Percentiles rank a stretch among this genome's conserved stretches.
phyloP scores from a whole-genome alignment of 768 basidiomycete species.

The Trametes gibbosa region DNA sequence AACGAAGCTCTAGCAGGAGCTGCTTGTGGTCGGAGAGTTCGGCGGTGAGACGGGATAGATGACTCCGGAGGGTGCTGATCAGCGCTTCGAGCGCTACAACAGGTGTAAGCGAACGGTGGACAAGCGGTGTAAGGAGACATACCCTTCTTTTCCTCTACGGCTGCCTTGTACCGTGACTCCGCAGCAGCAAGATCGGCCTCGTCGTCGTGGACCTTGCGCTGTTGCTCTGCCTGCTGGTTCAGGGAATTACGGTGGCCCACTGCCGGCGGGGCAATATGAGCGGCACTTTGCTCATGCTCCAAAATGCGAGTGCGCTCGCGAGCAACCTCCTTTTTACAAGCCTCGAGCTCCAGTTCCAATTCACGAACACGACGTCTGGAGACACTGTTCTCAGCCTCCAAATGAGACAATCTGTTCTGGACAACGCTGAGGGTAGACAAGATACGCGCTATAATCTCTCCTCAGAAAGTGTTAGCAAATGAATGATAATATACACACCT shows the following conservation, averaged over 20 bases:
- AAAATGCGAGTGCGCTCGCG: constrained; percentile 64
- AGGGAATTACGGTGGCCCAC: background rate
- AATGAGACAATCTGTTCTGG: constrained; percentile 64
- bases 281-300: constrained; percentile 35
- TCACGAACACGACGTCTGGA: constrained; percentile 83
- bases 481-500: constrained; percentile 41
- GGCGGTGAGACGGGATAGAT: constrained; percentile 73
- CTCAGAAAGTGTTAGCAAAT: background rate
- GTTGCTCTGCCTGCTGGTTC: constrained; percentile 13
- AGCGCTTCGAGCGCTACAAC: constrained; percentile 75
- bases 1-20: constrained; percentile 63
- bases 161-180: constrained; percentile 60
- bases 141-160: constrained; percentile 91
- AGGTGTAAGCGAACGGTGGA: constrained; percentile 10
- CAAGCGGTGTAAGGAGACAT: constrained; percentile 6
- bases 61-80: constrained; percentile 66
- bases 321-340: constrained; percentile 74
- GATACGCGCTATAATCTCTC: constrained; percentile 48
- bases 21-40: constrained; percentile 78
- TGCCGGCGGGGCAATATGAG: constrained; percentile 39
- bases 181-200: constrained; percentile 34
- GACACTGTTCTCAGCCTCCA: constrained; percentile 80
- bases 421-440: constrained; percentile 58
- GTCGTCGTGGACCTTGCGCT: constrained; percentile 32
- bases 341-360: constrained; percentile 83